phyloP scores from a whole-genome alignment of 1,139 yeast genomes.

The Eremothecium coryli region DNA sequence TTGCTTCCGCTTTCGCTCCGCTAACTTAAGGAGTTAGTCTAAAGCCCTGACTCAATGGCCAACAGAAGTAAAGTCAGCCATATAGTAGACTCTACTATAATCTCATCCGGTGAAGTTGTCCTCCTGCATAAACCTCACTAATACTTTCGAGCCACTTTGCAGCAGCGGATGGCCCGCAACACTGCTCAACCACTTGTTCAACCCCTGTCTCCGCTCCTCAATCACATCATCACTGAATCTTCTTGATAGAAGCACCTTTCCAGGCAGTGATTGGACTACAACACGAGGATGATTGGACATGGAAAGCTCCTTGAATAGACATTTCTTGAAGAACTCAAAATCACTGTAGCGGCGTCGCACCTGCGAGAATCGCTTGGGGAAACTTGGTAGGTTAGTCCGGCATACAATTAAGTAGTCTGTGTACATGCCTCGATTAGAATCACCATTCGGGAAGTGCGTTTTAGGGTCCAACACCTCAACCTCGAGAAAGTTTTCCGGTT shows the following conservation, averaged over 20 bases:
- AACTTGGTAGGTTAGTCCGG: constrained; percentile 80
- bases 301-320: constrained; percentile 48
- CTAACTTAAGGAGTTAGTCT: neutral
- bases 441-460: constrained; percentile 51
- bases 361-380: constrained; percentile 52
- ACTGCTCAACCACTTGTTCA: constrained; percentile 66
- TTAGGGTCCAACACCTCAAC: constrained; percentile 51
- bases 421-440: constrained; percentile 51
- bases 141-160: constrained; percentile 79
- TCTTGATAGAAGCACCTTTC: constrained; percentile 59
- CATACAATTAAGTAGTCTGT: constrained; percentile 91
- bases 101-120: constrained; percentile 37
- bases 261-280: constrained; percentile 80
- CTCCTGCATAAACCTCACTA: constrained; percentile 81
- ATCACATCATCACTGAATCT: constrained; percentile 78
- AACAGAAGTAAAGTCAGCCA: too few relatives aligned
- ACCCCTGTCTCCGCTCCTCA: constrained; percentile 73
- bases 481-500: constrained; percentile 90
- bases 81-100: too few relatives aligned
- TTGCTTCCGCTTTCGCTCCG: neutral
- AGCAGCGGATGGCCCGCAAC: constrained; percentile 92
- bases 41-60: too few relatives aligned
- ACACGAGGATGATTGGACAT: constrained; percentile 40
- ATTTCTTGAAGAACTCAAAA: constrained; percentile 65
- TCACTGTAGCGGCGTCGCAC: constrained; percentile 88